Percentiles rank a stretch among this genome's conserved stretches.
Evolutionary conservation across 352 stramenopile genomes (phyloP).

Genomic region (Pythium biforme): DNA sequence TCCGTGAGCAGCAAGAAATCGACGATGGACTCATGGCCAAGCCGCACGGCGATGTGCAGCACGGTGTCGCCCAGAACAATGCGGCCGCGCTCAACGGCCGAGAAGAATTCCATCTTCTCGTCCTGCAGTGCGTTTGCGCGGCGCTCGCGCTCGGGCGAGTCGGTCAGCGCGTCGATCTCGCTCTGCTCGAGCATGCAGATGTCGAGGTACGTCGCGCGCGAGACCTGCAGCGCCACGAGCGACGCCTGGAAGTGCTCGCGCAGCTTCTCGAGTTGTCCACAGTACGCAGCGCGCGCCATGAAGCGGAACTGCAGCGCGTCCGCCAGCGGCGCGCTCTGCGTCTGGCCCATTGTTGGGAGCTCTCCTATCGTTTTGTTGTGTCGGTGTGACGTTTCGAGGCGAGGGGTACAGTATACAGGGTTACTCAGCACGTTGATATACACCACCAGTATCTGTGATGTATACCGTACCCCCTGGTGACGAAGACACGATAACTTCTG

Average conservation of each 20-base stretch:
- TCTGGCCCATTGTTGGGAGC: conserved; percentile 43
- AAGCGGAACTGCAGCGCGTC: conserved; percentile 58
- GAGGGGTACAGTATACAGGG: background rate
- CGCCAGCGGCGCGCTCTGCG: conserved; percentile 46
- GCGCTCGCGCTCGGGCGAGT: conserved; percentile 58
- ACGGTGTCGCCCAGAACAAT: conserved; percentile 72
- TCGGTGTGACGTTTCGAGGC: background rate
- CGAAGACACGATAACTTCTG: too few species aligned
- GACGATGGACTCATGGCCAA: conserved; percentile 49
- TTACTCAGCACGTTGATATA: conserved; percentile 9
- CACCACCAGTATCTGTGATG: background rate
- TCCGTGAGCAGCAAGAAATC: conserved; percentile 68
- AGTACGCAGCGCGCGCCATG: conserved; percentile 45
- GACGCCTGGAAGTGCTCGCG: conserved; percentile 38
- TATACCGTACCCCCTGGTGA: conserved; percentile 4
- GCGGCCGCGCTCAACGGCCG: conserved; percentile 47
- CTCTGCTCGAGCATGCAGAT: conserved; percentile 65
- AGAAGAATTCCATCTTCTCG: conserved; percentile 81
- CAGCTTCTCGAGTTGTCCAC: conserved; percentile 44
- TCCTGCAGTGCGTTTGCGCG: conserved; percentile 46
- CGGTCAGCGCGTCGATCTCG: conserved; percentile 50
- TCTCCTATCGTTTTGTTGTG: background rate
- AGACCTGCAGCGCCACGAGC: conserved; percentile 64
- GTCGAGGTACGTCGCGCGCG: conserved; percentile 72
- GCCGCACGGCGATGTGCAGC: conserved; percentile 64